These are phyloP conservation scores for Nicotiana noctiflora DNA, from an alignment of 257 asterid species.

Conservation along the genomic window DNA sequence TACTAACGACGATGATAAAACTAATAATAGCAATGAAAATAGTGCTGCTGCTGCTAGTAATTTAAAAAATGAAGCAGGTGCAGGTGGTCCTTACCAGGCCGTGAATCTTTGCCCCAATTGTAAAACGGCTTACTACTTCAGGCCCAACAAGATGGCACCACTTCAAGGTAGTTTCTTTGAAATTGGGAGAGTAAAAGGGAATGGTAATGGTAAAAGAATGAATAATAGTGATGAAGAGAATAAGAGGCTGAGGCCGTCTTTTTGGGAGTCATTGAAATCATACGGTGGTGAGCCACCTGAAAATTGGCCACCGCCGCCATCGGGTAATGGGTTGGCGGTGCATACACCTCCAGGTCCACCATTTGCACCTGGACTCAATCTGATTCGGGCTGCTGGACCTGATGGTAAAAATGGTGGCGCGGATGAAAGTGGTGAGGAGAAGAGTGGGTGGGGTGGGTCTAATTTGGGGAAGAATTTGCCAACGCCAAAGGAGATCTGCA, in stretches of 20 bases:
- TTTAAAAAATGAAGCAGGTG: too few relatives aligned
- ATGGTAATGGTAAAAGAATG: constrained; percentile 33
- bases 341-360: constrained; percentile 95
- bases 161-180: constrained; percentile 83
- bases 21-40: neutral
- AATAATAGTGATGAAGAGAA: constrained; percentile 38
- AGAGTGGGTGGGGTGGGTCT: constrained; percentile 83
- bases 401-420: constrained; percentile 25
- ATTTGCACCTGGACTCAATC: constrained; percentile 75
- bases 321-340: constrained; percentile 67
- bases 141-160: constrained; percentile 70
- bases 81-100: constrained; percentile 53
- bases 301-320: constrained; percentile 49
- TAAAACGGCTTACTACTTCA: constrained; percentile 77
- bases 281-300: constrained; percentile 70
- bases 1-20: neutral
- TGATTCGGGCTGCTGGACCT: constrained; percentile 43
- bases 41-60: neutral
- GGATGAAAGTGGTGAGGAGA: constrained; percentile 36
- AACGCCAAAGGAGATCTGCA: constrained; percentile 88
- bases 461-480: constrained; percentile 74
- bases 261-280: constrained; percentile 77
- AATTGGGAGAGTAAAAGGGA: constrained; percentile 60
- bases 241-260: constrained; percentile 50
- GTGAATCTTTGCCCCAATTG: constrained; percentile 88